These are phyloP conservation scores for Kazachstania psychrophila DNA, from an alignment of 805 yeast genomes.

Conservation along the genomic window DNA sequence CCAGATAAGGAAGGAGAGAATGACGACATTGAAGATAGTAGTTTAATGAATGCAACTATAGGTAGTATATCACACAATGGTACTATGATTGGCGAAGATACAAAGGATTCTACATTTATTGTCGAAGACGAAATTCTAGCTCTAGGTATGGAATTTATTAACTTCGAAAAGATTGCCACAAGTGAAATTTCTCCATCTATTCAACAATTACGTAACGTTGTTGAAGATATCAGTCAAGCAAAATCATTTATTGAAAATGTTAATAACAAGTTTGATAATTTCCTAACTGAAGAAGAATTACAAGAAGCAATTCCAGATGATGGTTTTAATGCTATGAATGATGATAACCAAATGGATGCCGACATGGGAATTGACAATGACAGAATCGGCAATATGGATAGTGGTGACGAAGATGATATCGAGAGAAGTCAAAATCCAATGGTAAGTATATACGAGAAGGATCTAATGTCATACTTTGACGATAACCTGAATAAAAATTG, in stretches of 20 bases:
- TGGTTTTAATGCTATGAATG: conserved; percentile 8
- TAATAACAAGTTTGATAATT: conserved; percentile 28
- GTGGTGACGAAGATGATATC: conserved; percentile 18
- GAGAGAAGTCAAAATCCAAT: not conserved
- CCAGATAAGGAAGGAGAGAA: conserved; percentile 14
- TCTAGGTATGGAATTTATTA: conserved; percentile 29
- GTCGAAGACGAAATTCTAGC: conserved; percentile 27
- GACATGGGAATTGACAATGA: not conserved
- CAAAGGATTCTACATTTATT: conserved; percentile 4
- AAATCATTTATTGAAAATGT: conserved; percentile 37
- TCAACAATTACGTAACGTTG: conserved; percentile 46
- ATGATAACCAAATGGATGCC: conserved; percentile 2
- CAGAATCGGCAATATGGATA: conserved; percentile 7
- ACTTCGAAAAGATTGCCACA: conserved; percentile 24
- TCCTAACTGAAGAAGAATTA: conserved; percentile 25
- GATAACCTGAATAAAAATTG: conserved; percentile 59
- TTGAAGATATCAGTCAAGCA: conserved; percentile 47
- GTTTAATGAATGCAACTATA: not conserved
- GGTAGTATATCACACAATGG: not conserved
- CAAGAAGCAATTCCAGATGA: conserved; percentile 27
- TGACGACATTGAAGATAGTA: conserved; percentile 3
- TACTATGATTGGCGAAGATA: conserved; percentile 3
- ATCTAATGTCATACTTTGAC: conserved; percentile 75
- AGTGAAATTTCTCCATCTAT: conserved; percentile 63
- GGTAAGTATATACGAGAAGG: conserved; percentile 40